Evolutionary conservation across 2,329 filamentous ascomycete genomes (phyloP).

Genomic region (Moelleriella libera): DNA sequence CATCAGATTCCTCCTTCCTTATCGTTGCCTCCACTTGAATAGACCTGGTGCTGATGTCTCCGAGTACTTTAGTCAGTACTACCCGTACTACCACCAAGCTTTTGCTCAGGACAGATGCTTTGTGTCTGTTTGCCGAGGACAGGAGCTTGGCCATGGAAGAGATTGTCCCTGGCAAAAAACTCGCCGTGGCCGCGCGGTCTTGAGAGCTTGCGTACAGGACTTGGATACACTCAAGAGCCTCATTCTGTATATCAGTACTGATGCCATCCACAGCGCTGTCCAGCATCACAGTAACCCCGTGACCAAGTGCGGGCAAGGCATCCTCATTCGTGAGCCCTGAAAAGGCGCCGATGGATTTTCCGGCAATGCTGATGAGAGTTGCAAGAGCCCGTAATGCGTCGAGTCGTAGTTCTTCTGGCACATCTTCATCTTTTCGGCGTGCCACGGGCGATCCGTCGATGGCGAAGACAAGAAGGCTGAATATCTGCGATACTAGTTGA

Average conservation of each 20-base stretch:
- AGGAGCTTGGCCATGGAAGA: slow-evolving; percentile 68
- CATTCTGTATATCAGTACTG: slow-evolving; percentile 54
- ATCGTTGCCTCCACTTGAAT: slow-evolving; percentile 15
- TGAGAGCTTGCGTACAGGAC: slow-evolving; percentile 49
- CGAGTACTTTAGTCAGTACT: slow-evolving; percentile 39
- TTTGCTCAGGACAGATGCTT: slow-evolving; percentile 43
- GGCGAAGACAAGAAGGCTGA: slow-evolving; percentile 73
- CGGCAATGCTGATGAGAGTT: slow-evolving; percentile 47
- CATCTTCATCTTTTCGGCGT: slow-evolving; percentile 21
- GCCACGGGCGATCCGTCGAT: slow-evolving; percentile 55
- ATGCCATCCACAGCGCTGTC: slow-evolving; percentile 53
- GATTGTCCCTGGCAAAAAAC: slow-evolving; percentile 76
- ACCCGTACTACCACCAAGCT: slow-evolving; percentile 44
- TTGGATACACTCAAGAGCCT: slow-evolving; percentile 51
- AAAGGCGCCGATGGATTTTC: slow-evolving; percentile 32
- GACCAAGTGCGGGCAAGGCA: slow-evolving; percentile 65
- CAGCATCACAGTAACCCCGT: slow-evolving; percentile 67
- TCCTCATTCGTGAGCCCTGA: slow-evolving; percentile 38
- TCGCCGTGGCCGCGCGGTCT: slow-evolving; percentile 63
- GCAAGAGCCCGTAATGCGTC: slow-evolving; percentile 58
- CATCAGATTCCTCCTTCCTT: slow-evolving; percentile 6
- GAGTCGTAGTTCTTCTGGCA: slow-evolving; percentile 60
- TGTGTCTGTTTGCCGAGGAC: slow-evolving; percentile 48
- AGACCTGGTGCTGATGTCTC: slow-evolving; percentile 39
- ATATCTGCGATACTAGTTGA: slow-evolving; percentile 66